Percentiles rank a stretch among this genome's conserved stretches.
These are phyloP conservation scores for Narthecium ossifragum DNA, from an alignment of 106 monocot species.

Conservation along the genomic window DNA sequence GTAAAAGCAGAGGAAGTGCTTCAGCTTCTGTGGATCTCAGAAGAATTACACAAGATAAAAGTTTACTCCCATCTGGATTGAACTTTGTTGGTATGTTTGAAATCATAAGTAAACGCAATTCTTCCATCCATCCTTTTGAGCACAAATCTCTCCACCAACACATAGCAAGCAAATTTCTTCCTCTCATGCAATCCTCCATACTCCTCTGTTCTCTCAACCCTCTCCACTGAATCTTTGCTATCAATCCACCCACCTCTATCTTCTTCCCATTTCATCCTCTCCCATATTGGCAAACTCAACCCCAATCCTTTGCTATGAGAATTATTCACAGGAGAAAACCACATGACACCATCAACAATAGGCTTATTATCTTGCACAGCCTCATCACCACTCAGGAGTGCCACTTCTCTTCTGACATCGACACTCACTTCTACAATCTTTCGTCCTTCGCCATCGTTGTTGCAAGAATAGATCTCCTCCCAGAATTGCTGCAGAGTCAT, in stretches of 20 bases:
- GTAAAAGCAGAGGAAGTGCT: no score
- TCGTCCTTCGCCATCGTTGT: not conserved
- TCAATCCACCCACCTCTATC: slow-evolving; percentile 34
- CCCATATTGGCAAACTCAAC: slow-evolving; percentile 26
- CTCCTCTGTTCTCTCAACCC: no score
- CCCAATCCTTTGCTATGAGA: slow-evolving; percentile 13
- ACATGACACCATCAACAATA: slow-evolving; percentile 15
- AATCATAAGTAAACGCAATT: no score
- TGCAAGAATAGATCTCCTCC: slow-evolving; percentile 26
- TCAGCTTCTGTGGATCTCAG: no score
- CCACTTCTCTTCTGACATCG: slow-evolving; percentile 3
- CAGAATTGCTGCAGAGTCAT: slow-evolving; percentile 42
- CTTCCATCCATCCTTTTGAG: no score
- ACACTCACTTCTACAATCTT: slow-evolving; percentile 13
- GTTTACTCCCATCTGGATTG: no score
- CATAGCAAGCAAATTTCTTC: no score
- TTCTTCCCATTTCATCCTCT: slow-evolving; percentile 44
- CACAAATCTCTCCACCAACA: no score
- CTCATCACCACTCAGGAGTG: slow-evolving; percentile 10
- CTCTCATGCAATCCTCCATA: no score
- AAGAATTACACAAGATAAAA: no score
- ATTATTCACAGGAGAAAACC: slow-evolving; percentile 25
- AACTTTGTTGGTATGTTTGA: no score
- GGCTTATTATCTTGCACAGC: not conserved
- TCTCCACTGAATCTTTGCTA: no score